phyloP scores from a whole-genome alignment of 768 basidiomycete genomes.

The Albatrellus ellisii region DNA sequence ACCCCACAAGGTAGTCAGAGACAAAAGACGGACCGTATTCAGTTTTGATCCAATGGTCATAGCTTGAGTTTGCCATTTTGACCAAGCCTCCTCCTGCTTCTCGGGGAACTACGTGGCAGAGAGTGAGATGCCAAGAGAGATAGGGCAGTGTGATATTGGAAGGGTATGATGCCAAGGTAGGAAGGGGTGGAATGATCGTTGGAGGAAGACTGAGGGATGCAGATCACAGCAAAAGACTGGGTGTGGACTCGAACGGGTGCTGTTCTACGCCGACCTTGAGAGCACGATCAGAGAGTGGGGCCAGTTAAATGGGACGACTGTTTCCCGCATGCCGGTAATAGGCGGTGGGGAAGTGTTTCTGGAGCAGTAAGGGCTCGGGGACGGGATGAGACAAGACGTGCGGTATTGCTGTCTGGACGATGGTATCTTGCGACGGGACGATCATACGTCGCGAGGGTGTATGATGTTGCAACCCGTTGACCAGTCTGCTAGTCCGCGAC shows the following conservation, averaged over 20 bases:
- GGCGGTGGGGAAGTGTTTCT: slow-evolving; percentile 16
- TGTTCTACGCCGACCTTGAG: slow-evolving; percentile 14
- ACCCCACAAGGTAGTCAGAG: slow-evolving; percentile 5
- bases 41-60: slow-evolving; percentile 12
- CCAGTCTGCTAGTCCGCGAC: slow-evolving; percentile 15
- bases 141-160: slow-evolving; percentile 4
- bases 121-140: slow-evolving; percentile 11
- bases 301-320: slow-evolving; percentile 18
- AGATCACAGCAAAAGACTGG: slow-evolving; percentile 25
- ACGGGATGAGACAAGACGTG: slow-evolving; percentile 5
- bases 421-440: slow-evolving; percentile 16
- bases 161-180: slow-evolving; percentile 4
- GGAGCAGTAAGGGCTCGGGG: slow-evolving; percentile 8
- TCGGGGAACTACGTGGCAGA: slow-evolving; percentile 5
- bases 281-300: slow-evolving; percentile 16
- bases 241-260: slow-evolving; percentile 7
- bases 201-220: slow-evolving; percentile 10
- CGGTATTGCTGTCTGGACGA: slow-evolving; percentile 15
- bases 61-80: slow-evolving; percentile 11
- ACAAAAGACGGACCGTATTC: slow-evolving; percentile 9
- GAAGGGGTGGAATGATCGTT: slow-evolving; percentile 4
- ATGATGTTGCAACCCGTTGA: slow-evolving; percentile 15
- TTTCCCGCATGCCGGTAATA: slow-evolving; percentile 18
- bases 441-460: slow-evolving; percentile 24
- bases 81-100: slow-evolving; percentile 4